Percentiles rank a stretch among this genome's conserved stretches.
Conservation (phyloP, 148 eudicot species). For the Vaccinium macrocarpon region DNA sequence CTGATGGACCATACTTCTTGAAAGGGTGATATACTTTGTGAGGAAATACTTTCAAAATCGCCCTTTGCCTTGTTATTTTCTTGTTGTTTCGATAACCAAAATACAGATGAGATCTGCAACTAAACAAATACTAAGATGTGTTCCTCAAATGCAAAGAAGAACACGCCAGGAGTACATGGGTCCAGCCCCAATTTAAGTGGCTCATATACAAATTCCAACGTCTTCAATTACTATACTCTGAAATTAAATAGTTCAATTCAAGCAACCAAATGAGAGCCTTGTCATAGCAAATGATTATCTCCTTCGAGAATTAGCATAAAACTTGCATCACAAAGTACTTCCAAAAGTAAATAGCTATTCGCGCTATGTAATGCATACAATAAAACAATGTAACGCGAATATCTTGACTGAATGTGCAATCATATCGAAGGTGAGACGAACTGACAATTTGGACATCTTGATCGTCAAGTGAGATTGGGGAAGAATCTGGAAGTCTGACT, state of each 20-base stretch:
- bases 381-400: background rate
- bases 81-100: too few species aligned
- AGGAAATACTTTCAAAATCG: too few species aligned
- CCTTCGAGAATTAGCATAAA: background rate
- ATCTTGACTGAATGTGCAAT: background rate
- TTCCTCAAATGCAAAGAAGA: background rate
- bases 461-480: slow-evolving; percentile 77
- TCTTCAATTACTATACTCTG: background rate
- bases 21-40: too few species aligned
- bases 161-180: too few species aligned
- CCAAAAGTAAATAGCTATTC: background rate
- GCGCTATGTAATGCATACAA: background rate
- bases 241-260: background rate
- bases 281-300: background rate
- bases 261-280: background rate
- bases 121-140: background rate
- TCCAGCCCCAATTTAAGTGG: background rate
- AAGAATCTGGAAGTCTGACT: slow-evolving; percentile 75
- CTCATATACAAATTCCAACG: background rate
- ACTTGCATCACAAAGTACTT: background rate
- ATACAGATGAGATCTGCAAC: too few species aligned
- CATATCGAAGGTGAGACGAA: slow-evolving; percentile 15
- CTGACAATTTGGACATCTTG: slow-evolving; percentile 94
- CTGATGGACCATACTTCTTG: too few species aligned
- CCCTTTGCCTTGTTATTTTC: too few species aligned